Evolutionary conservation across 352 stramenopile species (phyloP).

Genomic region (Phytophthora rubi): DNA sequence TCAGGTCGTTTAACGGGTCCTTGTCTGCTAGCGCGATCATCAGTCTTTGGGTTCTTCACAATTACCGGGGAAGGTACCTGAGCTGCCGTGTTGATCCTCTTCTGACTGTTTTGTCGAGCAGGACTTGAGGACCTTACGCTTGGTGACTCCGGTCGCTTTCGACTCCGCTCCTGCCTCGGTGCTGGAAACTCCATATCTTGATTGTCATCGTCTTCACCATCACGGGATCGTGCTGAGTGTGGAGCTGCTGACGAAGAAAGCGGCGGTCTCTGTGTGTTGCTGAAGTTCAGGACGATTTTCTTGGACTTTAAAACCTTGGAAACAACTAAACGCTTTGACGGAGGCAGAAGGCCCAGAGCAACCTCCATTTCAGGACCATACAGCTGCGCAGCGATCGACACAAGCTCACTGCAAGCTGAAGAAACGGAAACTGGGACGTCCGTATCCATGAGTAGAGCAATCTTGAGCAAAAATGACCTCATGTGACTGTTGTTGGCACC

Average conservation of each 20-base stretch:
- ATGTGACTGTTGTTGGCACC: slow-evolving; percentile 71
- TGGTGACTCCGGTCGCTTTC: slow-evolving; percentile 61
- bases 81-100: slow-evolving; percentile 46
- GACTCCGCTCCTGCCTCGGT: slow-evolving; percentile 41
- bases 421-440: slow-evolving; percentile 68
- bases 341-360: slow-evolving; percentile 58
- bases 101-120: slow-evolving; percentile 47
- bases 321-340: slow-evolving; percentile 60
- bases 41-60: slow-evolving; percentile 5
- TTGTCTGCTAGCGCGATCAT: background rate
- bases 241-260: slow-evolving; percentile 16
- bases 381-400: slow-evolving; percentile 52
- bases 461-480: slow-evolving; percentile 71
- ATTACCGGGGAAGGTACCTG: background rate
- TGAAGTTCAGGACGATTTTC: slow-evolving; percentile 58
- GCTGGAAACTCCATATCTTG: slow-evolving; percentile 11
- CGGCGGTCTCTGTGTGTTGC: slow-evolving; percentile 16
- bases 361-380: slow-evolving; percentile 65
- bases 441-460: slow-evolving; percentile 67
- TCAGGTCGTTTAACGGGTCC: slow-evolving; percentile 2
- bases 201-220: slow-evolving; percentile 30
- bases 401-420: slow-evolving; percentile 62
- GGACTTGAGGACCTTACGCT: slow-evolving; percentile 47
- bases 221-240: slow-evolving; percentile 19
- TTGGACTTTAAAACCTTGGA: slow-evolving; percentile 62